Evolutionary conservation across 1,139 yeast species (phyloP).

Genomic region (Candida labiduridarum): DNA sequence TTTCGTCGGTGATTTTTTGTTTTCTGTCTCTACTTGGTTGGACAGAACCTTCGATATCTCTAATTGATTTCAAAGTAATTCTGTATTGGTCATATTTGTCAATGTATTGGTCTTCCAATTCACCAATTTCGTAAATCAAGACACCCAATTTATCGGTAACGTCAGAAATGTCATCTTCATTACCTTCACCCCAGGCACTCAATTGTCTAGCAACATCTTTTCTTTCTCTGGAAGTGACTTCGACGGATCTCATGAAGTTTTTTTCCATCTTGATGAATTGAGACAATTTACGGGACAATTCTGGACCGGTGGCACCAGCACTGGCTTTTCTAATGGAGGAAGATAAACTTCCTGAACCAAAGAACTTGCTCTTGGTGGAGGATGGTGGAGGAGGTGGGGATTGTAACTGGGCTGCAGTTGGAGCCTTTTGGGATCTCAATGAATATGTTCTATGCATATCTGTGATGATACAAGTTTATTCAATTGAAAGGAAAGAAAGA

Average conservation of each 20-base stretch:
- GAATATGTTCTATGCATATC: constrained; percentile 83
- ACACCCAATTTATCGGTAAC: constrained; percentile 98
- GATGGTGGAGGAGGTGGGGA: constrained; percentile 93
- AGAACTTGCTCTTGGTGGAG: constrained; percentile 75
- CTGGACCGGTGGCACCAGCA: constrained; percentile 96
- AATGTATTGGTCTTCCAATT: constrained; percentile 95
- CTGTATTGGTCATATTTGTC: constrained; percentile 98
- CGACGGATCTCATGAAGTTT: constrained; percentile 92
- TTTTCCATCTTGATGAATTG: constrained; percentile 94
- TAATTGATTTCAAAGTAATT: constrained; percentile 88
- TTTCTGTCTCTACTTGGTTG: constrained; percentile 98
- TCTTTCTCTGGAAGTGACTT: constrained; percentile 92
- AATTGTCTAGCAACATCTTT: constrained; percentile 96
- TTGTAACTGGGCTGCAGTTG: constrained; percentile 93
- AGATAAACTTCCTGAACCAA: constrained; percentile 86
- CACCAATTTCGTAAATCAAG: constrained; percentile 93
- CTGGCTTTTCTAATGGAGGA: constrained; percentile 81
- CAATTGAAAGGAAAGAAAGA: neutral
- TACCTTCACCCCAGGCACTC: constrained; percentile 96
- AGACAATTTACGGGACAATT: constrained; percentile 86
- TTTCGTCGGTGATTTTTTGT: constrained; percentile 96
- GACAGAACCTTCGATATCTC: constrained; percentile 96
- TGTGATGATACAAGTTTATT: too few species aligned
- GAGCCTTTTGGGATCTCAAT: constrained; percentile 91
- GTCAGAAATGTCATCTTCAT: constrained; percentile 96